Percentiles rank a stretch among this genome's conserved stretches.
phyloP scores from a whole-genome alignment of 768 basidiomycete genomes.

The Amanita thiersii region DNA sequence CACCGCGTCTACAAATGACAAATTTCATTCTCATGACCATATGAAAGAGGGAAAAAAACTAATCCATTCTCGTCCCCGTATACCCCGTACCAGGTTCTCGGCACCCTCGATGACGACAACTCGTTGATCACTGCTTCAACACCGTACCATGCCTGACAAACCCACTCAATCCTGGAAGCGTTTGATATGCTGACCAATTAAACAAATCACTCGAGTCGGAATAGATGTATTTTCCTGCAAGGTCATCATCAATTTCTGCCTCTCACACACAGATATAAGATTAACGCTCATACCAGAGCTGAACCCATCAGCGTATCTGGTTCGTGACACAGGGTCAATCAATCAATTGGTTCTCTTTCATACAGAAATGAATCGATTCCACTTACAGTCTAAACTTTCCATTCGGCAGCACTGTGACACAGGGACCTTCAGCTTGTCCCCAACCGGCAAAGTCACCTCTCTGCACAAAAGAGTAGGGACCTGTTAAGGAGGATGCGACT shows the following conservation, averaged over 20 bases:
- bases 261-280: background rate
- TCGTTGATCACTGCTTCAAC: slow-evolving; percentile 18
- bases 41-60: too few species aligned
- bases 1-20: too few species aligned
- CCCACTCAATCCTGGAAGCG: slow-evolving; percentile 21
- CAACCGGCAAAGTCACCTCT: slow-evolving; percentile 26
- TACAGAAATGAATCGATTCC: slow-evolving; percentile 16
- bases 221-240: slow-evolving; percentile 24
- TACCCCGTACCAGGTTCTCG: too few species aligned
- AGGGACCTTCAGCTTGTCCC: slow-evolving; percentile 25
- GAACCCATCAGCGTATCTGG: slow-evolving; percentile 24
- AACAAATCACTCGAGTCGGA: slow-evolving; percentile 25
- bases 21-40: too few species aligned
- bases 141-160: slow-evolving; percentile 24
- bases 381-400: slow-evolving; percentile 24
- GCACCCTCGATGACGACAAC: too few species aligned
- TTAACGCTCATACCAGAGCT: slow-evolving; percentile 14
- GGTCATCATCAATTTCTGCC: background rate
- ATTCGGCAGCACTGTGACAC: slow-evolving; percentile 22
- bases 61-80: too few species aligned
- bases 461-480: slow-evolving; percentile 25
- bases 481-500: slow-evolving; percentile 22
- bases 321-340: slow-evolving; percentile 9
- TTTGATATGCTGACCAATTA: slow-evolving; percentile 22
- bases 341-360: background rate